These are phyloP conservation scores for Cyclotella choctawhatcheeana DNA, from an alignment of 108 stramenopile species.

Conservation along the genomic window DNA sequence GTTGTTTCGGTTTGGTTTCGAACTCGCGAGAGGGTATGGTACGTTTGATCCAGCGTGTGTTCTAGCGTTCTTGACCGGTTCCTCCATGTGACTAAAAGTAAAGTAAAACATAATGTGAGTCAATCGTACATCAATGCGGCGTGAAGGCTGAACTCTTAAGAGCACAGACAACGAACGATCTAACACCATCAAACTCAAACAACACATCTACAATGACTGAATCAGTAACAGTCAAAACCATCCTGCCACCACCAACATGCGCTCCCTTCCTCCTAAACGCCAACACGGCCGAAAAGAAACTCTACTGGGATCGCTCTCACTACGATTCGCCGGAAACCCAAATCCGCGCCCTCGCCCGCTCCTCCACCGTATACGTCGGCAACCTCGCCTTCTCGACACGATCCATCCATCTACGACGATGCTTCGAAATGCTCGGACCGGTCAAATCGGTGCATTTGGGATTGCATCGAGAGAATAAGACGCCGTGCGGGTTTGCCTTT, in stretches of 20 bases:
- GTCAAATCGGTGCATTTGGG: constrained; percentile 90
- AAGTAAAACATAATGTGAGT: no score
- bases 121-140: no score
- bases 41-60: no score
- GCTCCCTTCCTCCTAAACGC: constrained; percentile 77
- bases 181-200: neutral
- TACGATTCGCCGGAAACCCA: constrained; percentile 77
- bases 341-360: constrained; percentile 66
- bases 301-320: constrained; percentile 90
- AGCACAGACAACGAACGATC: neutral
- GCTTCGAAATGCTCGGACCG: constrained; percentile 89
- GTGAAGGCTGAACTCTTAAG: no score
- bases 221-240: constrained; percentile 1
- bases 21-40: no score
- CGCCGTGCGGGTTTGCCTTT: constrained; percentile 96
- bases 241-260: constrained; percentile 54
- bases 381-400: constrained; percentile 95
- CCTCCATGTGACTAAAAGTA: no score
- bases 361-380: constrained; percentile 92
- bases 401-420: constrained; percentile 79
- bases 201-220: neutral
- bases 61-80: no score
- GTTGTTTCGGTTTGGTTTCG: no score
- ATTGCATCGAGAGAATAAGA: constrained; percentile 81
- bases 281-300: constrained; percentile 67